Conservation (phyloP, 208 protist genomes). For the Jaenimonas drosophilae region DNA sequence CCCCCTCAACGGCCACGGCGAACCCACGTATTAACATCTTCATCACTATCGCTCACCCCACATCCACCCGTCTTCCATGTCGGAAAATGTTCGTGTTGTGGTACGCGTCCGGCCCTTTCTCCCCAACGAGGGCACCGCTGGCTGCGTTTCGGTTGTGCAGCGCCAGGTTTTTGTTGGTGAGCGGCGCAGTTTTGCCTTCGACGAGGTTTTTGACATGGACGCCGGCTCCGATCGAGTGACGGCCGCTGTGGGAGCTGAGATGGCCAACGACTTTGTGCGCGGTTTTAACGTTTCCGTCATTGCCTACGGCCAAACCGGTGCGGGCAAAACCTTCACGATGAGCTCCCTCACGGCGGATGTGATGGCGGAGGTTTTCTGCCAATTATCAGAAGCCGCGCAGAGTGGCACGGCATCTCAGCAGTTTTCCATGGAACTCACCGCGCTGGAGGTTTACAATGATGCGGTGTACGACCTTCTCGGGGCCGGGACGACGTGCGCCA, state of each 20-base stretch:
- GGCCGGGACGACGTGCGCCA: conserved; percentile 2
- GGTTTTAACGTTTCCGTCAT: conserved; percentile 90
- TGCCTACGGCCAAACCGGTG: conserved; percentile 93
- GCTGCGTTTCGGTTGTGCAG: conserved; percentile 32
- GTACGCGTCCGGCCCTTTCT: conserved; percentile 86
- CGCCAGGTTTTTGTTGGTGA: conserved; percentile 84
- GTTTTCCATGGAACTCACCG: conserved; percentile 42
- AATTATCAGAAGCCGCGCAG: conserved; percentile 35
- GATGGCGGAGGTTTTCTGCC: conserved; percentile 78
- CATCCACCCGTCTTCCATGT: too few species aligned
- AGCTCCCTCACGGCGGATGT: conserved; percentile 43
- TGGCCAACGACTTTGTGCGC: conserved; percentile 69
- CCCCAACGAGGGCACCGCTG: conserved; percentile 36
- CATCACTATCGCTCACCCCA: neutral
- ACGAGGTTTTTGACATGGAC: conserved; percentile 72
- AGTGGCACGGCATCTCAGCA: neutral
- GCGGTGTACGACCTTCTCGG: conserved; percentile 76
- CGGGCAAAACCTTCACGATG: conserved; percentile 95
- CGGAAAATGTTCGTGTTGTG: conserved; percentile 71
- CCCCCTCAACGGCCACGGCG: too few species aligned
- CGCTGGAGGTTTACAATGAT: conserved; percentile 95
- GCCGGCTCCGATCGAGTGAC: conserved; percentile 63
- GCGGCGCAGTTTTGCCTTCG: conserved; percentile 83
- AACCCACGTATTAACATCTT: too few species aligned
- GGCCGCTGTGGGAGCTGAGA: conserved; percentile 48